A percentile compares a stretch with the other conserved stretches of the same genome.
These are phyloP conservation scores for Alternaria angustiovoidea DNA, from an alignment of 2,329 filamentous ascomycete species.

Conservation along the genomic window DNA sequence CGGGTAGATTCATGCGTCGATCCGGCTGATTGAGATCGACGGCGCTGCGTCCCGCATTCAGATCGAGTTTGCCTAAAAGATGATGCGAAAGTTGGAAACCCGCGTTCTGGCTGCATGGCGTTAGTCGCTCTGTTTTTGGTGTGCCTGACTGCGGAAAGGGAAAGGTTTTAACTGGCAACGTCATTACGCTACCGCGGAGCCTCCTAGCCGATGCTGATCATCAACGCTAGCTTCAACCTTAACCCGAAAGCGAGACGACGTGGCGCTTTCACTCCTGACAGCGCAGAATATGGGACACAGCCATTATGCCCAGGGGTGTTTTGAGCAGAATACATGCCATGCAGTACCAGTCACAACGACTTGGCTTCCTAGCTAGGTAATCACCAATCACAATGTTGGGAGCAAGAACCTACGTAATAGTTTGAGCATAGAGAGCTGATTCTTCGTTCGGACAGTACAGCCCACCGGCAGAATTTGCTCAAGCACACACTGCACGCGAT, in stretches of 20 bases:
- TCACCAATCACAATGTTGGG: too few relatives aligned
- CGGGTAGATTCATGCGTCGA: background rate
- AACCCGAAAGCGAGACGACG: background rate
- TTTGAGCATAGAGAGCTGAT: background rate
- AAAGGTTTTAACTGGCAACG: background rate
- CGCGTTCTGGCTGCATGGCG: conserved; percentile 3
- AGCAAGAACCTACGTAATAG: too few relatives aligned
- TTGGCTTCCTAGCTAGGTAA: too few relatives aligned
- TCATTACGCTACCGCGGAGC: background rate
- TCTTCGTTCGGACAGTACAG: background rate
- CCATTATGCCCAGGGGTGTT: background rate
- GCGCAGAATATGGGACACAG: background rate
- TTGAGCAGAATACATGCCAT: too few relatives aligned
- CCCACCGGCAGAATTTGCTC: background rate
- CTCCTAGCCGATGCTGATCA: conserved; percentile 3
- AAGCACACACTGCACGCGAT: background rate
- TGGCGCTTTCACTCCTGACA: background rate
- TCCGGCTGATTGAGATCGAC: conserved; percentile 1
- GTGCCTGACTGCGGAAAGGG: background rate
- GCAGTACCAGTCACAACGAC: too few relatives aligned
- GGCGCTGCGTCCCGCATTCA: background rate
- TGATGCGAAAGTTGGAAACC: background rate
- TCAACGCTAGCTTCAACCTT: background rate
- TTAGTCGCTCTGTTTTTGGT: background rate
- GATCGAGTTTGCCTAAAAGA: too few relatives aligned